These are phyloP conservation scores for Alternaria angustiovoidea DNA, from an alignment of 2,329 filamentous ascomycete species.

Conservation along the genomic window DNA sequence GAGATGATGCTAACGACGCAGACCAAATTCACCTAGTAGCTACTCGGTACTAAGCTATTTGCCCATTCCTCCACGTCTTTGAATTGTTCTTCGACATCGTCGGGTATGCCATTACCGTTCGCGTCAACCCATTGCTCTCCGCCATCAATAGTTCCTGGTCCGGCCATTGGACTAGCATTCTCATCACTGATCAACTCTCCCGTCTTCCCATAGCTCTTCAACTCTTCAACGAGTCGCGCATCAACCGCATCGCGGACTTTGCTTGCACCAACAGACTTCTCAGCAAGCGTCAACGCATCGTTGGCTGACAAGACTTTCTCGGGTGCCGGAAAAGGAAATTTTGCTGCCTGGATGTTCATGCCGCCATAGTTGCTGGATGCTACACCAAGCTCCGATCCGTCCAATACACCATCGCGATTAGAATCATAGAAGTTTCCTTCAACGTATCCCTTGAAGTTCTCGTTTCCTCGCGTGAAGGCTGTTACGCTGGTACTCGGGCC, in stretches of 20 bases:
- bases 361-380: slow-evolving; percentile 57
- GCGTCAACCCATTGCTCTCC: slow-evolving; percentile 54
- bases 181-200: slow-evolving; percentile 60
- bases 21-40: slow-evolving; percentile 21
- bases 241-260: slow-evolving; percentile 58
- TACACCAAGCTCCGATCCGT: slow-evolving; percentile 57
- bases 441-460: slow-evolving; percentile 63
- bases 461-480: slow-evolving; percentile 65
- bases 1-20: neutral
- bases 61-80: slow-evolving; percentile 61
- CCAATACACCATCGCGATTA: slow-evolving; percentile 59
- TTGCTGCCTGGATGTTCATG: slow-evolving; percentile 54
- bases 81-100: slow-evolving; percentile 57
- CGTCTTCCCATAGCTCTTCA: slow-evolving; percentile 56
- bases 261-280: slow-evolving; percentile 54
- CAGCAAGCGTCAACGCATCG: slow-evolving; percentile 54
- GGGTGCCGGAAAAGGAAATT: slow-evolving; percentile 57
- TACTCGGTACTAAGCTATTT: slow-evolving; percentile 55
- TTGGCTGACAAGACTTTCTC: slow-evolving; percentile 50
- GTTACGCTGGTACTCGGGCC: slow-evolving; percentile 60
- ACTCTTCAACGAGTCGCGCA: slow-evolving; percentile 53
- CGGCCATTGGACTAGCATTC: slow-evolving; percentile 52
- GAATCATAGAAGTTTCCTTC: slow-evolving; percentile 62
- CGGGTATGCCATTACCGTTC: slow-evolving; percentile 61
- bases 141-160: slow-evolving; percentile 50